These are phyloP conservation scores for Vaccinium vitisidaea DNA, from an alignment of 148 eudicot species.

Conservation along the genomic window DNA sequence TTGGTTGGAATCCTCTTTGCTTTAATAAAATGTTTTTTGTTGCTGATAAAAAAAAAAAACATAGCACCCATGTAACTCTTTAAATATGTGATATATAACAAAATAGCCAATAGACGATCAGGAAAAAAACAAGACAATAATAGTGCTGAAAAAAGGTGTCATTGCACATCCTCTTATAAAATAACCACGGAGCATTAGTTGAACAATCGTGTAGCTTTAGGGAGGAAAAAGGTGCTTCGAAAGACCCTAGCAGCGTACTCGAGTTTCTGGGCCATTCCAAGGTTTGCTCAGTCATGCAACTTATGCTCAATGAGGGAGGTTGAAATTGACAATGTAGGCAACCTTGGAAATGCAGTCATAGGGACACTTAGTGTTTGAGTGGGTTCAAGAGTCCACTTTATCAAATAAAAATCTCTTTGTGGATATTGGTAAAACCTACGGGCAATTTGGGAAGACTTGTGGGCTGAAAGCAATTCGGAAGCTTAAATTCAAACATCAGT, in stretches of 20 bases:
- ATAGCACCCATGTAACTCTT: conserved; percentile 12
- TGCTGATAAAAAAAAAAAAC: no score
- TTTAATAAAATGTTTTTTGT: no score
- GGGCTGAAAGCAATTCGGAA: neutral
- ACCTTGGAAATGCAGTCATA: neutral
- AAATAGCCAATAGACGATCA: neutral
- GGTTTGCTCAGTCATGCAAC: neutral
- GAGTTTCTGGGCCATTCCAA: neutral
- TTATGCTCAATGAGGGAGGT: conserved; percentile 3
- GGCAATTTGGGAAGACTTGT: neutral
- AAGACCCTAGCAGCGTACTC: neutral
- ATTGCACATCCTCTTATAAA: neutral
- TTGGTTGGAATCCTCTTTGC: no score
- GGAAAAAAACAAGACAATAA: neutral
- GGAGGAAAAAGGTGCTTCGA: neutral
- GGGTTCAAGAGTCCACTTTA: conserved; percentile 7
- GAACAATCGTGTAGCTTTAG: neutral
- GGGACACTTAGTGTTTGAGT: neutral
- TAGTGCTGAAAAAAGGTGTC: neutral
- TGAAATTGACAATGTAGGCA: conserved; percentile 2
- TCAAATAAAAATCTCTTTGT: neutral
- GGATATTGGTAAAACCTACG: neutral
- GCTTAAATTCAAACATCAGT: neutral
- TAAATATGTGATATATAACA: neutral
- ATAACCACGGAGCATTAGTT: neutral